A percentile compares a stretch with the other conserved stretches of the same genome.
Evolutionary conservation across 148 eudicot species (phyloP).

Genomic region (Rheum nobile): DNA sequence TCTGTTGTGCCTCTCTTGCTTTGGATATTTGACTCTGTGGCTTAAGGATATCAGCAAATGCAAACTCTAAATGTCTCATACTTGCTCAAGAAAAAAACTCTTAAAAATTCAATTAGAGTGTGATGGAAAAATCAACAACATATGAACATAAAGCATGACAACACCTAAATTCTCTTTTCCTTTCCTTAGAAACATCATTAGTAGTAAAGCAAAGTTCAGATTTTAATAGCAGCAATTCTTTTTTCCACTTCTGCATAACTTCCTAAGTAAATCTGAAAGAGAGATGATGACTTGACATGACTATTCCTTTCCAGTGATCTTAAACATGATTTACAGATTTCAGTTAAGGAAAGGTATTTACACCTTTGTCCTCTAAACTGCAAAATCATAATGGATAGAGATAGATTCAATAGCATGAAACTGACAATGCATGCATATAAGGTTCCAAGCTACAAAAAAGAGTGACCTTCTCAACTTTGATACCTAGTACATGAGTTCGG

Average conservation of each 20-base stretch:
- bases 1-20: conserved; percentile 32
- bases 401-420: background rate
- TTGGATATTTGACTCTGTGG: conserved; percentile 33
- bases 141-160: background rate
- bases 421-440: background rate
- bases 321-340: background rate
- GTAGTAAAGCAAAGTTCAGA: background rate
- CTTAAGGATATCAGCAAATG: conserved; percentile 6
- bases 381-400: background rate
- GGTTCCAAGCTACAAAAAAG: background rate
- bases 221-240: background rate
- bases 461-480: background rate
- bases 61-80: conserved; percentile 1
- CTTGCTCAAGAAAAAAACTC: background rate
- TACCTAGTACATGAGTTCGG: background rate
- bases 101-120: background rate
- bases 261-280: background rate
- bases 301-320: background rate
- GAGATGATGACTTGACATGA: background rate
- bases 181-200: background rate
- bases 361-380: background rate
- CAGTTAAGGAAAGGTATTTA: background rate
- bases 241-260: background rate
- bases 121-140: background rate
- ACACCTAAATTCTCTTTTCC: background rate